phyloP scores from a whole-genome alignment of 2,329 filamentous ascomycete genomes.

The Penicillium glabrum region DNA sequence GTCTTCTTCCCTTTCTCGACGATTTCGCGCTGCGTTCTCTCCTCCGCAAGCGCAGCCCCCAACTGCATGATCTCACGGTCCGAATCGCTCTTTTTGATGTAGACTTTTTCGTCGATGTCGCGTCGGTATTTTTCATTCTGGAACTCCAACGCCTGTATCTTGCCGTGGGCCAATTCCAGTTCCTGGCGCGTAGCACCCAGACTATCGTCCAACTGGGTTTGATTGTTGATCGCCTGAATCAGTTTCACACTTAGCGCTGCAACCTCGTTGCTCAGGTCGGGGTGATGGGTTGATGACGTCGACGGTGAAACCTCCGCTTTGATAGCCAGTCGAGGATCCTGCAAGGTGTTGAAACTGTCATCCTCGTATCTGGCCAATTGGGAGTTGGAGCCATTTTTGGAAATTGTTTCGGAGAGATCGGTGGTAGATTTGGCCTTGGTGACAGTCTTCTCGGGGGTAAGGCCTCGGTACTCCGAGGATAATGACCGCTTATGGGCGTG shows the following conservation, averaged over 20 bases:
- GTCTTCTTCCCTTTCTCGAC: conserved; percentile 78
- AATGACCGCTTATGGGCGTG: conserved; percentile 38
- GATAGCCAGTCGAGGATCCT: conserved; percentile 42
- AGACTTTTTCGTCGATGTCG: conserved; percentile 68
- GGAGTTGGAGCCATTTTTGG: conserved; percentile 23
- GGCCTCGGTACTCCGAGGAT: conserved; percentile 36
- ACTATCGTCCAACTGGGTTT: conserved; percentile 86
- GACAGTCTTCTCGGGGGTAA: conserved; percentile 38
- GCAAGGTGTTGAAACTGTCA: conserved; percentile 48
- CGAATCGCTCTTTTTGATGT: conserved; percentile 72
- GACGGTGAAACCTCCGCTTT: conserved; percentile 37
- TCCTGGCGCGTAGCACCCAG: conserved; percentile 81
- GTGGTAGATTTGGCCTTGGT: conserved; percentile 47
- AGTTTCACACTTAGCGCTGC: conserved; percentile 91
- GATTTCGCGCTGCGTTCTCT: conserved; percentile 63
- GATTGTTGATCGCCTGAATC: conserved; percentile 95
- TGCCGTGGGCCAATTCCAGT: conserved; percentile 69
- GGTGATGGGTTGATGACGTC: conserved; percentile 47
- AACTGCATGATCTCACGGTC: conserved; percentile 69
- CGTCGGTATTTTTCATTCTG: conserved; percentile 69
- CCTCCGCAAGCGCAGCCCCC: conserved; percentile 60
- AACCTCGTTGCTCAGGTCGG: conserved; percentile 72
- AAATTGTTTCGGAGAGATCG: conserved; percentile 38
- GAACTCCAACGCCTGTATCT: conserved; percentile 67
- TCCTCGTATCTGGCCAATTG: conserved; percentile 29